These are phyloP conservation scores for Haplosporangium sp. DNA, from an alignment of 371 early-diverging fungal species.

Conservation along the genomic window DNA sequence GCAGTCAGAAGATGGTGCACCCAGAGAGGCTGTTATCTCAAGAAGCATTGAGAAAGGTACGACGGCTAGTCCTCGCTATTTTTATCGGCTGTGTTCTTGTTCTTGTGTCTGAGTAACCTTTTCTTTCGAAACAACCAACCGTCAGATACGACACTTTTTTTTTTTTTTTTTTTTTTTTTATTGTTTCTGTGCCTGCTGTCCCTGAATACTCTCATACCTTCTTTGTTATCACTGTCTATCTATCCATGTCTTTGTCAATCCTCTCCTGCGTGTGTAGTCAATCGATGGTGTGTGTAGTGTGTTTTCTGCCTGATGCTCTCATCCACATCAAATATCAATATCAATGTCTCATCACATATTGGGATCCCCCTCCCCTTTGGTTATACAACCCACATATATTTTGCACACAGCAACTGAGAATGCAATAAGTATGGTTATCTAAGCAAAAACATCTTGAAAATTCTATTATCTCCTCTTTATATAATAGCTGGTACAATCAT, in stretches of 20 bases:
- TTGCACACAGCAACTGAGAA: not conserved
- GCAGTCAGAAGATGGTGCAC: slow-evolving; percentile 29
- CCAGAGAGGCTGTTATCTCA: slow-evolving; percentile 54
- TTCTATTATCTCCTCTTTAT: not conserved
- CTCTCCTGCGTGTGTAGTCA: too few relatives aligned
- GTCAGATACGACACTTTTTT: not conserved
- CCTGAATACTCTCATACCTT: not conserved
- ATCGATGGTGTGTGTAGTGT: too few relatives aligned
- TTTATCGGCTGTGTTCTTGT: slow-evolving; percentile 3
- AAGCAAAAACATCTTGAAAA: not conserved
- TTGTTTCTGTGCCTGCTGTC: not conserved
- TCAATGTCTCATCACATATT: too few relatives aligned
- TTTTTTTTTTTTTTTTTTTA: not conserved
- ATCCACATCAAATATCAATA: too few relatives aligned
- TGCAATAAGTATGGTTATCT: not conserved
- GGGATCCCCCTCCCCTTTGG: too few relatives aligned
- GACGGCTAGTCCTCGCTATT: not conserved
- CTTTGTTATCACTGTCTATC: too few relatives aligned
- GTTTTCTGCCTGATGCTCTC: too few relatives aligned
- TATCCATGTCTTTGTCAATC: too few relatives aligned
- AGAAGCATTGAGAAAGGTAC: slow-evolving; percentile 36
- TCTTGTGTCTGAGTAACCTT: not conserved
- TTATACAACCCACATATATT: not conserved
- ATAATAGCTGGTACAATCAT: slow-evolving; percentile 35
- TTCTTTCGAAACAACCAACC: not conserved